phyloP scores from a whole-genome alignment of 2,329 filamentous ascomycete species.

The Didymella arachidicola region DNA sequence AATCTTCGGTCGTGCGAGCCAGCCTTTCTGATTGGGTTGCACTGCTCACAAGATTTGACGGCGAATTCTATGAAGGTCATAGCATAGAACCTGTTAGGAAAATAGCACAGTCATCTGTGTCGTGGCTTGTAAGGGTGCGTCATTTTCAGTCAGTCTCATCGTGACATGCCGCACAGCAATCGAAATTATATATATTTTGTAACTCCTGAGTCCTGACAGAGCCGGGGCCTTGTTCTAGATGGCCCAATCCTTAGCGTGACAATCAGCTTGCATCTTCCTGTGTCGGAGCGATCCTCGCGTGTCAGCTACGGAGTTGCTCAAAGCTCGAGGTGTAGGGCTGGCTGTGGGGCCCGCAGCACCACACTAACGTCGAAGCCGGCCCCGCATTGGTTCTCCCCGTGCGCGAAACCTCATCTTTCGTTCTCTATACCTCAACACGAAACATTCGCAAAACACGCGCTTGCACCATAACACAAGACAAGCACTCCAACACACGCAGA shows the following conservation, averaged over 20 bases:
- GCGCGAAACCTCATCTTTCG: constrained; percentile 22
- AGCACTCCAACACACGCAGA: neutral
- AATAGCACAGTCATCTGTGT: neutral
- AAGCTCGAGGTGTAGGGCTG: constrained; percentile 22
- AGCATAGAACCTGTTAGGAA: neutral
- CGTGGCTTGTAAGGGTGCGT: constrained; percentile 1
- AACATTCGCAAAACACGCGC: neutral
- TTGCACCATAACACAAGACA: neutral
- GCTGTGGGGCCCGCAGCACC: constrained; percentile 7
- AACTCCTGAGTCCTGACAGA: neutral
- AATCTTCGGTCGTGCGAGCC: constrained; percentile 8
- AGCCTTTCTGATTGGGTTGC: constrained; percentile 6
- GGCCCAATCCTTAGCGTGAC: too few species aligned
- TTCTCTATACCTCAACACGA: constrained; percentile 4
- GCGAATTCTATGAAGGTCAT: too few species aligned
- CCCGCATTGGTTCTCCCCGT: constrained; percentile 14
- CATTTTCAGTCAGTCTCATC: neutral
- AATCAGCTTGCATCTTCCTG: neutral
- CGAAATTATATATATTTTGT: neutral
- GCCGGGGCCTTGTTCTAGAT: neutral
- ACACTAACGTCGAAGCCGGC: constrained; percentile 9
- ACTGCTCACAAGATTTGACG: neutral
- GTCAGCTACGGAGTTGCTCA: constrained; percentile 7
- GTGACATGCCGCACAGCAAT: neutral
- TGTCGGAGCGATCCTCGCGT: constrained; percentile 4